Evolutionary conservation across 768 basidiomycete species (phyloP).

Genomic region (Cystobasidium tubakii): DNA sequence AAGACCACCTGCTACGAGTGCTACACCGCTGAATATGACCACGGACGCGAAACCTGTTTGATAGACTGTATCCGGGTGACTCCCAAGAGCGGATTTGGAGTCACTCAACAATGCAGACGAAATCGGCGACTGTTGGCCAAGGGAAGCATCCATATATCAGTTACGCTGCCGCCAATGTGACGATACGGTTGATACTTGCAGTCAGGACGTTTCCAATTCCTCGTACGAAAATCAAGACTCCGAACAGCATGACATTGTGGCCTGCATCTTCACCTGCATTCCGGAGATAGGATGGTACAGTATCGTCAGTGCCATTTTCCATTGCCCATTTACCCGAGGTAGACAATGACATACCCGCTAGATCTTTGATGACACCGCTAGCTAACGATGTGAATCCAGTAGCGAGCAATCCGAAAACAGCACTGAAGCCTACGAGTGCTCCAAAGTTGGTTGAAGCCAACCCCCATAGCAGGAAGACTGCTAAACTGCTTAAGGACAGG

Average conservation of each 20-base stretch:
- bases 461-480: conserved; percentile 20
- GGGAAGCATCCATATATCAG: background rate
- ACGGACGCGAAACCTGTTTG: background rate
- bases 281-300: too few species aligned
- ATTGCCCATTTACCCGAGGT: too few species aligned
- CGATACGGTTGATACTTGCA: background rate
- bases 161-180: too few species aligned
- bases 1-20: background rate
- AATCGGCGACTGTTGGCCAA: background rate
- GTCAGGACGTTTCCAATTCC: conserved; percentile 7
- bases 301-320: too few species aligned
- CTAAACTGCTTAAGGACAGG: conserved; percentile 1
- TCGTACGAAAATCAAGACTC: conserved; percentile 5
- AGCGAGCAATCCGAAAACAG: conserved; percentile 2
- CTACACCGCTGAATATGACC: conserved; percentile 14
- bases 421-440: conserved; percentile 7
- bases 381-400: conserved; percentile 23
- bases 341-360: conserved; percentile 16
- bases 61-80: conserved; percentile 3
- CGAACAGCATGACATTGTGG: conserved; percentile 17
- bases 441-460: conserved; percentile 15
- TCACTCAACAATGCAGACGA: conserved; percentile 15
- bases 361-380: conserved; percentile 21
- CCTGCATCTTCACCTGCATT: conserved; percentile 21
- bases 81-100: background rate